Percentiles rank a stretch among this genome's conserved stretches.
Conservation (phyloP, 2,329 filamentous ascomycete species). For the Penicillium expansum region DNA sequence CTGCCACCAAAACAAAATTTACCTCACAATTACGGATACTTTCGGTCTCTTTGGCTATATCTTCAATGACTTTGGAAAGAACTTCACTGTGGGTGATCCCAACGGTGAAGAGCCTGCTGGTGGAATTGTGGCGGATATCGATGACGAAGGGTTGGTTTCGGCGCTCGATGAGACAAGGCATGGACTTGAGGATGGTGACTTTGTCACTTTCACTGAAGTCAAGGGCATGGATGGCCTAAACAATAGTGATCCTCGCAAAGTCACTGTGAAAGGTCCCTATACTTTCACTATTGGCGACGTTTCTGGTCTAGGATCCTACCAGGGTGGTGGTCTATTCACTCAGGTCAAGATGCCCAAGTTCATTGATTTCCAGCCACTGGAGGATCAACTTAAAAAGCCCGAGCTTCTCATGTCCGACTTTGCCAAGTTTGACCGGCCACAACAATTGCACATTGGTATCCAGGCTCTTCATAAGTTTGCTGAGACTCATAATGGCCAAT, state of each 20-base stretch:
- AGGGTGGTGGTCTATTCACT: constrained; percentile 82
- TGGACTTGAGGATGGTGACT: constrained; percentile 93
- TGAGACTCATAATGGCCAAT: constrained; percentile 65
- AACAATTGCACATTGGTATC: constrained; percentile 86
- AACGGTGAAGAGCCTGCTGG: constrained; percentile 84
- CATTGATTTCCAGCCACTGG: constrained; percentile 81
- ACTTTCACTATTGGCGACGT: constrained; percentile 97
- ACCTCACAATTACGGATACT: constrained; percentile 80
- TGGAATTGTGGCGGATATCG: constrained; percentile 86
- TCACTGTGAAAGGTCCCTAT: constrained; percentile 92
- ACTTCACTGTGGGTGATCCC: constrained; percentile 85
- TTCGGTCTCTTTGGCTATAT: constrained; percentile 93
- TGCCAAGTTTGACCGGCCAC: constrained; percentile 93
- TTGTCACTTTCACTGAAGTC: constrained; percentile 89
- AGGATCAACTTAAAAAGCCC: constrained; percentile 75
- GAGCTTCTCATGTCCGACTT: constrained; percentile 92
- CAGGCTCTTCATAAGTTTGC: constrained; percentile 88
- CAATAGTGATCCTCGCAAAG: constrained; percentile 76
- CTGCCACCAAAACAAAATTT: constrained; percentile 91
- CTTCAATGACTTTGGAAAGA: constrained; percentile 95
- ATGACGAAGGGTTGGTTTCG: constrained; percentile 86
- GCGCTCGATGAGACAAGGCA: constrained; percentile 93
- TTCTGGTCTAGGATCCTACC: constrained; percentile 78
- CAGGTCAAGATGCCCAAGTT: constrained; percentile 99
- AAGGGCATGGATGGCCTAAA: constrained; percentile 91